phyloP scores from a whole-genome alignment of 164 flowering plant genomes.

The Echeveria elegans region DNA sequence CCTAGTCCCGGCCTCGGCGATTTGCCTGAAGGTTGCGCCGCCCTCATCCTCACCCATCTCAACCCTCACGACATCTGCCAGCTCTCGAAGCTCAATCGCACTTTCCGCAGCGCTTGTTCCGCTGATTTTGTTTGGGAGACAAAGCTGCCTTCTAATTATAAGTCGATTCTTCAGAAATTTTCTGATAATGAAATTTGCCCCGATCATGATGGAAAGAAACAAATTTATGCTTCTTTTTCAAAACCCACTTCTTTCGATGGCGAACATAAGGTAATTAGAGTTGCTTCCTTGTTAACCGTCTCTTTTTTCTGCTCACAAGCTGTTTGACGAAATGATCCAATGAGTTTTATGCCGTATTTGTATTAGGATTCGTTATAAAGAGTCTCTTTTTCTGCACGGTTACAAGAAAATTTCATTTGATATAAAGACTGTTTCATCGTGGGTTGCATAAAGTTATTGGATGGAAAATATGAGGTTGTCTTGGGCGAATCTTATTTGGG shows the following conservation, averaged over 20 bases:
- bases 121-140: neutral
- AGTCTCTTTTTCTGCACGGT: too few relatives aligned
- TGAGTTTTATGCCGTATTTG: neutral
- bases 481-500: too few relatives aligned
- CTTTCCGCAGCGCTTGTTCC: neutral
- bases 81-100: neutral
- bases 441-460: too few relatives aligned
- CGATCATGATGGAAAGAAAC: neutral
- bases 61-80: neutral
- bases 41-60: neutral
- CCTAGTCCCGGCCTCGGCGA: neutral
- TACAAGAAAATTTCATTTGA: neutral
- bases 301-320: neutral
- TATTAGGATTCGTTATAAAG: too few relatives aligned
- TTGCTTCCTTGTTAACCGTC: neutral
- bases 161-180: neutral
- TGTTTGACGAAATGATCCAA: neutral
- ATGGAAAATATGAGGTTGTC: neutral
- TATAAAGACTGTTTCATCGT: neutral
- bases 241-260: neutral
- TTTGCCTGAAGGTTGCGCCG: neutral
- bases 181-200: neutral
- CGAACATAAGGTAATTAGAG: neutral
- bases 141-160: neutral
- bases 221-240: neutral